Evolutionary conservation across 2,329 filamentous ascomycete genomes (phyloP).

Genomic region (Penicillium sp.): DNA sequence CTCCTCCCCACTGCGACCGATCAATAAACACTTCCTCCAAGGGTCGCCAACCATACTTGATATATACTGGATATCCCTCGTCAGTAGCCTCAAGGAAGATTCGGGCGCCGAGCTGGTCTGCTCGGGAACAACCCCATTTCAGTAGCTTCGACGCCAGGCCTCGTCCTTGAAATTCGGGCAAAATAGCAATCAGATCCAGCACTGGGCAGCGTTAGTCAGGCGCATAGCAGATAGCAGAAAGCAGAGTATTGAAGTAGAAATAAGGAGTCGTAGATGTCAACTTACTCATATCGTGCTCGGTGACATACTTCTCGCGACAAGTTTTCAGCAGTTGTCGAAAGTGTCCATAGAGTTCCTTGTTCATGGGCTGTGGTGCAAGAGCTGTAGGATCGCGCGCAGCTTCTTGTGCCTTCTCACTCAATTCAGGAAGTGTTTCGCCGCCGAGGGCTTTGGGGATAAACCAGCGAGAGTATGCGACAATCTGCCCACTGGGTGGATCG

Average conservation of each 20-base stretch:
- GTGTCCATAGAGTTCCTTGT: slow-evolving; percentile 45
- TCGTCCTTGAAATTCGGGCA: slow-evolving; percentile 49
- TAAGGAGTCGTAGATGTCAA: not conserved
- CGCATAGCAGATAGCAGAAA: not conserved
- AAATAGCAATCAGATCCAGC: slow-evolving; percentile 54
- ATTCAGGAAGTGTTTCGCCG: slow-evolving; percentile 29
- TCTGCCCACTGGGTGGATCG: slow-evolving; percentile 32
- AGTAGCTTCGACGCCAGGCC: slow-evolving; percentile 53
- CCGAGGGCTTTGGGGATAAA: slow-evolving; percentile 31
- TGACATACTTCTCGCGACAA: slow-evolving; percentile 22
- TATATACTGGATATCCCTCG: slow-evolving; percentile 53
- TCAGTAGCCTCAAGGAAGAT: slow-evolving; percentile 58
- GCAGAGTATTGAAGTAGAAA: not conserved
- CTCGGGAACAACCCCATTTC: slow-evolving; percentile 53
- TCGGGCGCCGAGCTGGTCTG: slow-evolving; percentile 49
- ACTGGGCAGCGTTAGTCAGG: slow-evolving; percentile 13
- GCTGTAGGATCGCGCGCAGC: slow-evolving; percentile 41
- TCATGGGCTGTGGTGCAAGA: slow-evolving; percentile 48
- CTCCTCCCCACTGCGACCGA: slow-evolving; percentile 32
- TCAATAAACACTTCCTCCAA: slow-evolving; percentile 45
- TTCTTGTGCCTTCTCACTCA: slow-evolving; percentile 45
- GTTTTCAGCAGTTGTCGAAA: slow-evolving; percentile 25
- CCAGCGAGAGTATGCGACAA: slow-evolving; percentile 58
- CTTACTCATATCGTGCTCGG: slow-evolving; percentile 30
- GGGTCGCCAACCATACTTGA: slow-evolving; percentile 52